Evolutionary conservation across 306 rosid species (phyloP), one percentile per base, ranked within the genome.

Genomic region (Malus fusca): DNA sequence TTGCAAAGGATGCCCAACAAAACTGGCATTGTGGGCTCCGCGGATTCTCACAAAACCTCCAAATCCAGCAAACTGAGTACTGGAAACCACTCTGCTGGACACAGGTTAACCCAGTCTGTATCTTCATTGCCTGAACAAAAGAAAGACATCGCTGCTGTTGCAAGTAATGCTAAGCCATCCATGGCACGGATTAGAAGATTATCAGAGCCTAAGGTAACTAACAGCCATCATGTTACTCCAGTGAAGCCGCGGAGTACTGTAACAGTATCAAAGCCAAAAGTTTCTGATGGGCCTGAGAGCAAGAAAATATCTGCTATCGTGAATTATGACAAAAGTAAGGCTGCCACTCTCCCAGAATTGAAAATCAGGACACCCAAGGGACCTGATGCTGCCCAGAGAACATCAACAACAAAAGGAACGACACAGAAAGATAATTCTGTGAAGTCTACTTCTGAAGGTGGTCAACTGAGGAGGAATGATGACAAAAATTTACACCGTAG

Each of bases 281-380:
- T 75, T 72, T 78, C 82, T 68, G 86, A 81, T 73, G 96, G 77
- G 53, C 82, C 89, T 22, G 97, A 92, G 87, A 85, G 69, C 79
- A 92, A 92, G 79, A 92, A 88, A 80, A 80, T 92, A 83, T 92
- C 98, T 33, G 96, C 93, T 18, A 89, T 96, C 58, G 86, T 96
- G 77, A 92, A 65, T 82, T 79, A 88, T 74, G 97, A 96, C 83
- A 88, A 82, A 85, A 92, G 88, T 88, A 96, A 85, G 85, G 88
- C 89, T 52, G 97, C 97, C 25, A 88, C 90, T 71, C 98, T 92
- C 21, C 96, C 99, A 35, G 99, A 96, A 85, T 88, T 96, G 83
- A 96, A 96, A 81, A 88, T 92, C 76, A 88, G 85, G 84, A 92
- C 96, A 68, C 25, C 93, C 28, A 92, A 81, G 65, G 88, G 87